Evolutionary conservation across 2,329 filamentous ascomycete species (phyloP).

Genomic region (Shiraia bambusicola): DNA sequence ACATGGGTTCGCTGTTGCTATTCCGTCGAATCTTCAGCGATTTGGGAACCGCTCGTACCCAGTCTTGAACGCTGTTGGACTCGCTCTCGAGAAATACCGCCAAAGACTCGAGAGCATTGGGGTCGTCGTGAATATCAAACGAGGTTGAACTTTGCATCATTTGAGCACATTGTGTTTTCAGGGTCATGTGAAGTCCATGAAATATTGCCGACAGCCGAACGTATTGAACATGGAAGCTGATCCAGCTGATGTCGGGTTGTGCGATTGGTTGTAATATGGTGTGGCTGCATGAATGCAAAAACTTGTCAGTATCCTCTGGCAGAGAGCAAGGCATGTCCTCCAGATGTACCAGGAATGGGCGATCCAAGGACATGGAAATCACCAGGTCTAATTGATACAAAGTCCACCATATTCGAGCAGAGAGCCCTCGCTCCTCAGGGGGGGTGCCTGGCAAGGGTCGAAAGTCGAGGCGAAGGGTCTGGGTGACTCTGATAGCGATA

Average conservation of each 20-base stretch:
- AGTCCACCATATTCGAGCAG: slow-evolving; percentile 3
- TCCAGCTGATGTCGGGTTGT: slow-evolving; percentile 2
- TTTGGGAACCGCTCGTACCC: slow-evolving; percentile 1
- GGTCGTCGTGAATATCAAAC: slow-evolving; percentile 4
- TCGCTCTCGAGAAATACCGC: slow-evolving; percentile 1
- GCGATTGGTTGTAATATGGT: slow-evolving; percentile 1
- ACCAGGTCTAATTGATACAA: slow-evolving; percentile 5
- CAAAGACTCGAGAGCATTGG: slow-evolving; percentile 2
- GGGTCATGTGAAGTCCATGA: not conserved
- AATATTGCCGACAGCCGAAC: slow-evolving; percentile 3
- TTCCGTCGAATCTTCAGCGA: slow-evolving; percentile 2
- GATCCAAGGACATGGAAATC: slow-evolving; percentile 7
- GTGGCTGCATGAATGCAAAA: not conserved
- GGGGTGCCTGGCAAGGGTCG: not conserved
- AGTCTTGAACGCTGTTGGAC: not conserved
- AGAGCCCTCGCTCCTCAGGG: not conserved
- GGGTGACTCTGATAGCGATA: slow-evolving; percentile 5
- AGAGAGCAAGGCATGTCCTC: slow-evolving; percentile 4
- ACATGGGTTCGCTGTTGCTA: slow-evolving; percentile 3
- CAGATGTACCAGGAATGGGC: slow-evolving; percentile 4
- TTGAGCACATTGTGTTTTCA: slow-evolving; percentile 1
- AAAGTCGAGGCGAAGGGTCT: slow-evolving; percentile 2
- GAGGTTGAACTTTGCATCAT: slow-evolving; percentile 3
- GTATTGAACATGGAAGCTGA: slow-evolving; percentile 2
- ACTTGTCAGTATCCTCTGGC: slow-evolving; percentile 1